phyloP scores from a whole-genome alignment of 1,284 basidiomycete species.

The Amylostereum chailletii region DNA sequence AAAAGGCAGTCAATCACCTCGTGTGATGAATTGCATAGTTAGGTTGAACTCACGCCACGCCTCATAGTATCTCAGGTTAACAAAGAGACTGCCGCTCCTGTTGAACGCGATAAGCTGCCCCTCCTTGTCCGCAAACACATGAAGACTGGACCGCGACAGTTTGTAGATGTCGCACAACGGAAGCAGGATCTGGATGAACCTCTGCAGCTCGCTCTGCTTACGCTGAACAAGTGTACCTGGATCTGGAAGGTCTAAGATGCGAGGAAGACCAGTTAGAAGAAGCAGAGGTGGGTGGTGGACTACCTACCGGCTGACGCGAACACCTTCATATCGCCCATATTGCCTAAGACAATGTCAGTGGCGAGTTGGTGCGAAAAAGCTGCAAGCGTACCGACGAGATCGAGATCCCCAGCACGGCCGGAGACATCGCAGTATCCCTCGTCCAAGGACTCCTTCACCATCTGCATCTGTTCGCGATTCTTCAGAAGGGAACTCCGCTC shows the following conservation, averaged over 20 bases:
- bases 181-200: slow-evolving; percentile 63
- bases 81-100: slow-evolving; percentile 79
- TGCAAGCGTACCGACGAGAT: slow-evolving; percentile 39
- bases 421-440: slow-evolving; percentile 80
- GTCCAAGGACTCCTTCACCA: slow-evolving; percentile 67
- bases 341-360: slow-evolving; percentile 29
- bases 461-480: slow-evolving; percentile 61
- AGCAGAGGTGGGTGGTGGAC: too few species aligned
- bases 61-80: slow-evolving; percentile 83
- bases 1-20: slow-evolving; percentile 4
- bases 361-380: neutral
- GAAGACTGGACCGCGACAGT: slow-evolving; percentile 63
- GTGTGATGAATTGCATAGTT: neutral
- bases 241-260: slow-evolving; percentile 42
- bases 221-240: slow-evolving; percentile 36
- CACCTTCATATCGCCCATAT: slow-evolving; percentile 57
- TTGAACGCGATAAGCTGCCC: slow-evolving; percentile 94
- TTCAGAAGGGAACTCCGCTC: slow-evolving; percentile 57
- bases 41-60: slow-evolving; percentile 69
- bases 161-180: slow-evolving; percentile 52
- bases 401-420: slow-evolving; percentile 58
- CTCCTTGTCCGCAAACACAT: slow-evolving; percentile 79
- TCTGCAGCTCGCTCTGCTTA: slow-evolving; percentile 47
- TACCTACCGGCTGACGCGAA: slow-evolving; percentile 59
- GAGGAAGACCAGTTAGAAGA: neutral